Conservation (phyloP, 257 asterid genomes). For the Rhazya stricta region DNA sequence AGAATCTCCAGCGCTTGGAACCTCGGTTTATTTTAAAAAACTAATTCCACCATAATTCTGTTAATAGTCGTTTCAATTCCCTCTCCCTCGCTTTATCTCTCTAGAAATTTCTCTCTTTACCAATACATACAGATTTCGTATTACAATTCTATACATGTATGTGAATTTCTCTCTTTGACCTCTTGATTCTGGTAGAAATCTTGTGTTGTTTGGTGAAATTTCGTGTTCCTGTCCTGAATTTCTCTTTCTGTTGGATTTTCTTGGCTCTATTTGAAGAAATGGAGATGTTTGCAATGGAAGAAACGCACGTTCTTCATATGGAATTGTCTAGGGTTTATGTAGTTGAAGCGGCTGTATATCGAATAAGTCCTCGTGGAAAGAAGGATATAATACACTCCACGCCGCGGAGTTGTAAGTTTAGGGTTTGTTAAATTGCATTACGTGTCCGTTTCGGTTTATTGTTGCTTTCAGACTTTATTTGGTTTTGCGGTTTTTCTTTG, state of each 20-base stretch:
- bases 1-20: neutral
- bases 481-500: neutral
- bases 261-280: neutral
- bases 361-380: conserved; percentile 46
- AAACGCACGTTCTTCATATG: conserved; percentile 35
- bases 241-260: neutral
- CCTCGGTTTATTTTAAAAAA: neutral
- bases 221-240: conserved; percentile 5
- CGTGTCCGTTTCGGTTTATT: conserved; percentile 21
- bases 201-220: neutral
- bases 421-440: conserved; percentile 40
- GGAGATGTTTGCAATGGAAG: conserved; percentile 28
- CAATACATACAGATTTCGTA: conserved; percentile 9
- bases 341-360: conserved; percentile 52
- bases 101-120: conserved; percentile 21
- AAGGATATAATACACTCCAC: conserved; percentile 47
- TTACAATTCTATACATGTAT: neutral
- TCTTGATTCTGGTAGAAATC: neutral
- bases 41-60: conserved; percentile 22
- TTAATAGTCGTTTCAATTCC: conserved; percentile 27
- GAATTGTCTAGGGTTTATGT: conserved; percentile 30
- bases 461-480: conserved; percentile 17
- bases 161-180: conserved; percentile 21
- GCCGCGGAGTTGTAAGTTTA: conserved; percentile 67
- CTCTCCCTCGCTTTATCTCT: conserved; percentile 12